These are phyloP conservation scores for Aspergillus arachidicola DNA, from an alignment of 2,329 filamentous ascomycete species.

Conservation along the genomic window DNA sequence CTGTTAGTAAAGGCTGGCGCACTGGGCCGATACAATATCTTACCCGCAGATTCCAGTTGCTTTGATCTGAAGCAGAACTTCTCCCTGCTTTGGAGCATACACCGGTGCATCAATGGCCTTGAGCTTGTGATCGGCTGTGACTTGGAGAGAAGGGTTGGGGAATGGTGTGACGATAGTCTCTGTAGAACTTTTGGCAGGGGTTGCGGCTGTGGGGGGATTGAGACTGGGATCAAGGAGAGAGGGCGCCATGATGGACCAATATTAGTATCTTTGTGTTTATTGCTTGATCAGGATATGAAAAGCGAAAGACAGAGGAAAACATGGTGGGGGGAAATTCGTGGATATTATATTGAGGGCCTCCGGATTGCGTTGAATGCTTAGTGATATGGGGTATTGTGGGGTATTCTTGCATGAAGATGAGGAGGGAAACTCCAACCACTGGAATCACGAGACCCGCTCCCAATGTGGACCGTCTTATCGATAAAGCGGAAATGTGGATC, in stretches of 20 bases:
- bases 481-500: not conserved
- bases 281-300: not conserved
- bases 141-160: slow-evolving; percentile 60
- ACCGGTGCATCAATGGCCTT: slow-evolving; percentile 62
- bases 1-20: not conserved
- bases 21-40: not conserved
- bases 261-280: not conserved
- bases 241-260: not conserved
- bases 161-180: not conserved
- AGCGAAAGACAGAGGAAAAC: not conserved
- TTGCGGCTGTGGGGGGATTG: not conserved
- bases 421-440: not conserved
- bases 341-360: not conserved
- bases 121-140: slow-evolving; percentile 62
- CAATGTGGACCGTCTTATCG: not conserved
- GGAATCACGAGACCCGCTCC: not conserved
- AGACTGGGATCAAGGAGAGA: not conserved
- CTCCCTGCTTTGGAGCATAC: slow-evolving; percentile 54
- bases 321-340: not conserved
- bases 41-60: slow-evolving; percentile 67
- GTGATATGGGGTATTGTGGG: slow-evolving; percentile 1
- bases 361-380: too few relatives aligned
- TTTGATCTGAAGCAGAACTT: slow-evolving; percentile 64
- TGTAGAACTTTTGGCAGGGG: not conserved
- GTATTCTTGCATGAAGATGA: not conserved